Conservation (phyloP, 2,329 filamentous ascomycete species). For the Aspergillus costaricaensis region DNA sequence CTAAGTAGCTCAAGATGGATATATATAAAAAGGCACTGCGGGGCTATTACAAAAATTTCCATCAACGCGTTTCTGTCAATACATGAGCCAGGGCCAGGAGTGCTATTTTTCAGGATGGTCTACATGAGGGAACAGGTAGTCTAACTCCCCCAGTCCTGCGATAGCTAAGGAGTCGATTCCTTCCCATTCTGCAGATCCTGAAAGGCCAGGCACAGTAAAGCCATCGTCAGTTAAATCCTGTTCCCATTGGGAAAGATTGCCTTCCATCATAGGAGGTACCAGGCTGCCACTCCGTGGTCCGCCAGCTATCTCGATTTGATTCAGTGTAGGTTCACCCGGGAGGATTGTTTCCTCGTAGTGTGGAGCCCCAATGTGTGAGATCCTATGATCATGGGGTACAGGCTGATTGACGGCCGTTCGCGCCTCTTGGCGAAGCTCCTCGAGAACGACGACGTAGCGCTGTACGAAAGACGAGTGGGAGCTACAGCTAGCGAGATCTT, state of each 20-base stretch:
- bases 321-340: neutral
- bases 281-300: neutral
- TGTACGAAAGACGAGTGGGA: slow-evolving; percentile 43
- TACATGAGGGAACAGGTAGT: slow-evolving; percentile 11
- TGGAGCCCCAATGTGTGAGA: neutral
- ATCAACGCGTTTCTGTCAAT: too few species aligned
- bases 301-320: neutral
- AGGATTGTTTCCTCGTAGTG: neutral
- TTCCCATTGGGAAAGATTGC: neutral
- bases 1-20: too few species aligned
- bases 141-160: slow-evolving; percentile 22
- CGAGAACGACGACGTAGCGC: slow-evolving; percentile 47
- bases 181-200: slow-evolving; percentile 29
- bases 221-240: slow-evolving; percentile 15
- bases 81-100: too few species aligned
- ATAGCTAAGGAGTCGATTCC: slow-evolving; percentile 33
- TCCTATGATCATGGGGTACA: neutral
- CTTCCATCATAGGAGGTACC: neutral
- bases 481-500: slow-evolving; percentile 42
- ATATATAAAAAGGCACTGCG: too few species aligned
- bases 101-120: too few species aligned
- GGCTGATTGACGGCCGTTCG: slow-evolving; percentile 14
- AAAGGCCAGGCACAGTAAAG: slow-evolving; percentile 19
- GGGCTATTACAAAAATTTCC: too few species aligned
- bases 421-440: slow-evolving; percentile 37